Conservation (phyloP, 1,284 basidiomycete genomes). For the Boletus mariae region DNA sequence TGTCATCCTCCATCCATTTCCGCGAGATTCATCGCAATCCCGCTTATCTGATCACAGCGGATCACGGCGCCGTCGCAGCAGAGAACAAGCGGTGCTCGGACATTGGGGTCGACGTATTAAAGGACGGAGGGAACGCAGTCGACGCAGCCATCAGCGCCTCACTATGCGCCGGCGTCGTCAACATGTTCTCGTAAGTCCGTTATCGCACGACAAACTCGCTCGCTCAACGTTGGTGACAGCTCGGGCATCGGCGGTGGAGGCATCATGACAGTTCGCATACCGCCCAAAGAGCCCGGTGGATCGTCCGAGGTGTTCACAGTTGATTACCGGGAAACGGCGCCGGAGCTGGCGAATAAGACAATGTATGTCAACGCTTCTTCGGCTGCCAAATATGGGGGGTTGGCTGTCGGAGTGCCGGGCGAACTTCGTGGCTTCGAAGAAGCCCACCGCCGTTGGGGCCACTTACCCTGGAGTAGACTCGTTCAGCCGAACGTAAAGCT, state of each 20-base stretch:
- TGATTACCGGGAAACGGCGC: conserved; percentile 88
- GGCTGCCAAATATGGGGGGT: conserved; percentile 67
- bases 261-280: conserved; percentile 85
- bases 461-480: conserved; percentile 71
- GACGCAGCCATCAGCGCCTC: conserved; percentile 83
- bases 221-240: conserved; percentile 34
- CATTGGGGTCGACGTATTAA: conserved; percentile 74
- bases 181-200: conserved; percentile 77
- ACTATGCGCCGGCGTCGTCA: conserved; percentile 83
- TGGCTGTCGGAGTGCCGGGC: conserved; percentile 82
- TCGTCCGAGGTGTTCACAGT: conserved; percentile 68
- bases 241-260: conserved; percentile 90
- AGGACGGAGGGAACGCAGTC: conserved; percentile 86
- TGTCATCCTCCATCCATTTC: conserved; percentile 2
- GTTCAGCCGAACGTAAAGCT: conserved; percentile 74
- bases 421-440: conserved; percentile 82
- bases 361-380: conserved; percentile 67
- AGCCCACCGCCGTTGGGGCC: conserved; percentile 78
- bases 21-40: conserved; percentile 48
- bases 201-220: not conserved
- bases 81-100: conserved; percentile 84
- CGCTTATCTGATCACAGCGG: conserved; percentile 69
- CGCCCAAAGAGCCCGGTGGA: conserved; percentile 42
- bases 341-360: conserved; percentile 61
- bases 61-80: conserved; percentile 80